Evolutionary conservation across 2,329 filamentous ascomycete genomes (phyloP).

Genomic region (Trichophyton equinum): DNA sequence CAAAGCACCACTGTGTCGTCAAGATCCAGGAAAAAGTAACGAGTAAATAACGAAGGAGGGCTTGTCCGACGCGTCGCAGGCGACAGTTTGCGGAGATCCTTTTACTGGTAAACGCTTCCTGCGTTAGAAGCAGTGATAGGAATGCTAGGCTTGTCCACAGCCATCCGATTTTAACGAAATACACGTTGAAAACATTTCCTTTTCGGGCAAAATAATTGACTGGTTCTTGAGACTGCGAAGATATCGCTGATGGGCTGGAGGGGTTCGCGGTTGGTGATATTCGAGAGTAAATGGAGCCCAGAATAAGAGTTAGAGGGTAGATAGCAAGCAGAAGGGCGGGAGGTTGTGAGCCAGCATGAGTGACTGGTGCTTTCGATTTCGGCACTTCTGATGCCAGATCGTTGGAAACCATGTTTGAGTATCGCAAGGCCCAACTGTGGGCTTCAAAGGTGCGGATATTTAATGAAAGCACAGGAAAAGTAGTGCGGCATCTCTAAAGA

Average conservation of each 20-base stretch:
- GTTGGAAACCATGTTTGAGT: background rate
- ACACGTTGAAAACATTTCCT: conserved; percentile 77
- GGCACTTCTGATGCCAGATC: background rate
- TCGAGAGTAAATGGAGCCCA: conserved; percentile 69
- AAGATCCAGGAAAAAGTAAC: conserved; percentile 71
- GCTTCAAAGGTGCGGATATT: background rate
- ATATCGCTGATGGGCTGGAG: background rate
- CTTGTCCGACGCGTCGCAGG: conserved; percentile 43
- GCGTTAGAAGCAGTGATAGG: conserved; percentile 53
- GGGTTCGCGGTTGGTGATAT: conserved; percentile 58
- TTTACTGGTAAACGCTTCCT: conserved; percentile 44
- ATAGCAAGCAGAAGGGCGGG: conserved; percentile 53
- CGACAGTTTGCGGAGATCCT: conserved; percentile 24
- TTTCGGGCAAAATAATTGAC: conserved; percentile 81
- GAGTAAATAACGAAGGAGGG: conserved; percentile 53
- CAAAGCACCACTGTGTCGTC: conserved; percentile 95
- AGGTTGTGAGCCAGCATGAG: conserved; percentile 23
- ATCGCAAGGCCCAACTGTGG: background rate
- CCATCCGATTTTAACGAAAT: conserved; percentile 95
- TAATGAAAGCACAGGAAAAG: background rate
- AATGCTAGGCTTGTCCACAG: conserved; percentile 75
- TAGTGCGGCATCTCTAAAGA: background rate
- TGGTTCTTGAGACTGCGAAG: conserved; percentile 10
- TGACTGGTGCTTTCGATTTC: background rate
- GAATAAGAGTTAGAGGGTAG: conserved; percentile 65